A percentile compares a stretch with the other conserved stretches of the same genome.
Conservation (phyloP, 2,329 filamentous ascomycete species). For the Xylariaceae sp. region DNA sequence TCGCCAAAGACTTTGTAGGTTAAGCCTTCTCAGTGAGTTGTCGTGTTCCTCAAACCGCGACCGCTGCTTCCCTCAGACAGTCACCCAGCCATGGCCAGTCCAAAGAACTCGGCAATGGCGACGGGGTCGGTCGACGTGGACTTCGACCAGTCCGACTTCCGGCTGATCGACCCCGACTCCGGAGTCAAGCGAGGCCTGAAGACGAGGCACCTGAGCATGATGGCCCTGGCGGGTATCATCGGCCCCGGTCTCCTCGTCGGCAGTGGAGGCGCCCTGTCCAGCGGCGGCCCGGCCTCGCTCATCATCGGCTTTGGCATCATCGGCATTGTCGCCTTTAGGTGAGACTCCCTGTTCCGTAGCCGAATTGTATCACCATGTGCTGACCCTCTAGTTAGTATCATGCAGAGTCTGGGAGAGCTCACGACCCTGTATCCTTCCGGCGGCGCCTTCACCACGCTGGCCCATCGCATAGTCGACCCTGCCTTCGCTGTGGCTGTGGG, state of each 20-base stretch:
- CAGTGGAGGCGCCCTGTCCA: conserved; percentile 61
- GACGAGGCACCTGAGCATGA: conserved; percentile 59
- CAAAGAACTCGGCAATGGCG: conserved; percentile 8
- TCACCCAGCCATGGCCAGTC: conserved; percentile 14
- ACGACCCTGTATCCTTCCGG: conserved; percentile 68
- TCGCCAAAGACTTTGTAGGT: too few relatives aligned
- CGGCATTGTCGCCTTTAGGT: conserved; percentile 56
- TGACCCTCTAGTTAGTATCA: conserved; percentile 43
- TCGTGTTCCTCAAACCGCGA: too few relatives aligned
- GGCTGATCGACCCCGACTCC: conserved; percentile 51
- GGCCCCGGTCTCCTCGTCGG: conserved; percentile 70
- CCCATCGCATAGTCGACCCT: conserved; percentile 65
- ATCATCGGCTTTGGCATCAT: conserved; percentile 70
- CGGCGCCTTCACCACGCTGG: conserved; percentile 65
- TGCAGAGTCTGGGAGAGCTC: conserved; percentile 70
- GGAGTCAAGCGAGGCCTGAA: conserved; percentile 66
- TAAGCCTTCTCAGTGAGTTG: too few relatives aligned
- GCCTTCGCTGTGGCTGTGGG: conserved; percentile 64
- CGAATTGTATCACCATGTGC: conserved; percentile 1
- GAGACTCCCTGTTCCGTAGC: conserved; percentile 9
- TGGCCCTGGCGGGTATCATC: conserved; percentile 57
- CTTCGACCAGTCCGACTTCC: conserved; percentile 32
- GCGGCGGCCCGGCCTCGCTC: conserved; percentile 64
- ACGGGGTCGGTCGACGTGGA: conserved; percentile 12
- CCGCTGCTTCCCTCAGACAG: too few relatives aligned